Evolutionary conservation across 306 rosid species (phyloP), one percentile per base, ranked within the genome.

Genomic region (Mimosa pudica): DNA sequence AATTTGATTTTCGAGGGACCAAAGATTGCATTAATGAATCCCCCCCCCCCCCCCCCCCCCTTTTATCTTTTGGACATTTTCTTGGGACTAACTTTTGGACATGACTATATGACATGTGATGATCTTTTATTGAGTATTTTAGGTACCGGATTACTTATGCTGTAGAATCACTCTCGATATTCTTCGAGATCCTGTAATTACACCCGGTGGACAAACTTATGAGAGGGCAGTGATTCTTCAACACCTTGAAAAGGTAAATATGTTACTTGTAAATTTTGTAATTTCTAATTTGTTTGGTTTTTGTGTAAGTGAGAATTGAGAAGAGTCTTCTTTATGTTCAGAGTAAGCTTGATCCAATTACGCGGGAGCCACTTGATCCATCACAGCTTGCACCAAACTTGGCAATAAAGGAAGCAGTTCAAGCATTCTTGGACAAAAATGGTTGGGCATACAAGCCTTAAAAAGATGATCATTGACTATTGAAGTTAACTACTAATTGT

Each of bases 161-260:
- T 95, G 98, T 75, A 87, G 82, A 86, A 95, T 95, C 65, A 89
- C 92, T 0, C 93, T 91, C 0, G 96, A 95, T 36, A 82, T 93
- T 64, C 90, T 91, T 75, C 97, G 89, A 14, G 99, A 91, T 87
- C 98, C 97, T 0, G 96, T 93, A 75, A 95, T 93, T 79, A 88
- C 93, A 68, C 99, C 99, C 0, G 84, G 99, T 49, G 98, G 99
- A 67, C 83, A 83, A 70, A 85, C 99, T 13, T 95, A 95, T n/a
- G 97, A 95, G 87, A 92, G 97, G 76, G 90, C 91, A 10, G 90
- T 86, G 84, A 91, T 95, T 78, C 87, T 91, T 73, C 89, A 95
- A 52, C 98, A 95, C 84, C 90, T 95, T 81, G 20, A 78, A 45
- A 91, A 89, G 93, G 99, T 95, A 82, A 82, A 52, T 16, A 8